Evolutionary conservation across 2,329 filamentous ascomycete genomes (phyloP).

Genomic region (Geosmithia putterillii): DNA sequence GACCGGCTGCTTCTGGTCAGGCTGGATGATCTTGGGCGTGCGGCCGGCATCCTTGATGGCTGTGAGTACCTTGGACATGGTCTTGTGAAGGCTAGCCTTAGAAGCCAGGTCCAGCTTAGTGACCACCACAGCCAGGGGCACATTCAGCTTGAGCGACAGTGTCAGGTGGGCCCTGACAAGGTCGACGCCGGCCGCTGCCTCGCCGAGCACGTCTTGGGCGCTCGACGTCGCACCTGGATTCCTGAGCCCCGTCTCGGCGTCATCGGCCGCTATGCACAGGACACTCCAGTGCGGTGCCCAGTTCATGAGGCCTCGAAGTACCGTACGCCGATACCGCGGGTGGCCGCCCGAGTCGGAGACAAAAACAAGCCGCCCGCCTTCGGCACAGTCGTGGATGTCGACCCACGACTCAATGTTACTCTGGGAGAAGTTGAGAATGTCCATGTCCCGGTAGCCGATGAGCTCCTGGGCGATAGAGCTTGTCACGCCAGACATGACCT

Average conservation of each 20-base stretch:
- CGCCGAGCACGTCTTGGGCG: slow-evolving; percentile 36
- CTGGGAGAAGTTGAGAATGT: slow-evolving; percentile 72
- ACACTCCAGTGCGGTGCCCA: slow-evolving; percentile 94
- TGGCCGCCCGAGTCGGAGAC: slow-evolving; percentile 88
- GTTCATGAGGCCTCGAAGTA: slow-evolving; percentile 77
- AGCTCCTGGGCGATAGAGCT: slow-evolving; percentile 92
- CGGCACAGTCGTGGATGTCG: slow-evolving; percentile 75
- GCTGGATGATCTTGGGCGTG: slow-evolving; percentile 59
- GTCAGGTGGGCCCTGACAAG: slow-evolving; percentile 71
- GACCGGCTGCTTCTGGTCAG: slow-evolving; percentile 29
- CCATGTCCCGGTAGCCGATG: slow-evolving; percentile 59
- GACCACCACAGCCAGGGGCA: slow-evolving; percentile 70
- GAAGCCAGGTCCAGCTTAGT: slow-evolving; percentile 87
- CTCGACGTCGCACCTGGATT: slow-evolving; percentile 30
- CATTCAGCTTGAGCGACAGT: slow-evolving; percentile 67
- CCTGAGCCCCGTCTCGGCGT: slow-evolving; percentile 31
- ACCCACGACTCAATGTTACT: slow-evolving; percentile 87
- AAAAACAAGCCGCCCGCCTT: slow-evolving; percentile 67
- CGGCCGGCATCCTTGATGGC: slow-evolving; percentile 65
- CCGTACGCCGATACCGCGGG: slow-evolving; percentile 78
- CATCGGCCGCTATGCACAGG: slow-evolving; percentile 76
- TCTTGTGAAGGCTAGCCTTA: slow-evolving; percentile 55
- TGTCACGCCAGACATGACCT: slow-evolving; percentile 82
- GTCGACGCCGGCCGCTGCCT: slow-evolving; percentile 48
- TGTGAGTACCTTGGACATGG: slow-evolving; percentile 61